Evolutionary conservation across 768 basidiomycete genomes (phyloP).

Genomic region (Dioszegia hungarica): DNA sequence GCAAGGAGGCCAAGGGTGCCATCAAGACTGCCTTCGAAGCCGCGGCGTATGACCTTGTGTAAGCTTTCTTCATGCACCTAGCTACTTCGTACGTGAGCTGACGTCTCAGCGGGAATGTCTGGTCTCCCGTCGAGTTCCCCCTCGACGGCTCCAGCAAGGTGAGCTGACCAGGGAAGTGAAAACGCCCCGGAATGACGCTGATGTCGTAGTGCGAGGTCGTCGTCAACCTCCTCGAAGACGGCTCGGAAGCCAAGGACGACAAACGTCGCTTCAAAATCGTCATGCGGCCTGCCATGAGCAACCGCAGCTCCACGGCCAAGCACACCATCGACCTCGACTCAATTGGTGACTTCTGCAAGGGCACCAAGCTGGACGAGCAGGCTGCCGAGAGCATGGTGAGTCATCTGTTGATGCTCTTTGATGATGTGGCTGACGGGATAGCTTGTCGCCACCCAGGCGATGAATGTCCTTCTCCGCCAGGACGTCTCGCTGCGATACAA

Average conservation of each 20-base stretch:
- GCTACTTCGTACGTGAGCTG: not conserved
- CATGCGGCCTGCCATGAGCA: constrained; percentile 25
- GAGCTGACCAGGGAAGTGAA: not conserved
- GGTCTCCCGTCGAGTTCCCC: constrained; percentile 3
- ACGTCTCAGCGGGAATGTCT: not conserved
- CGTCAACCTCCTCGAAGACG: constrained; percentile 31
- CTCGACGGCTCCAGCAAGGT: not conserved
- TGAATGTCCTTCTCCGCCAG: constrained; percentile 45
- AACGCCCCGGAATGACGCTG: not conserved
- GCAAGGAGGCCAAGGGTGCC: constrained; percentile 15
- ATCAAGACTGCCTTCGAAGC: constrained; percentile 28
- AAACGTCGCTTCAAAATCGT: constrained; percentile 39
- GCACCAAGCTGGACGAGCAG: constrained; percentile 26
- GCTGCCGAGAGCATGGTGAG: constrained; percentile 32
- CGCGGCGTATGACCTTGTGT: constrained; percentile 33
- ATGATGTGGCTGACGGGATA: constrained; percentile 1
- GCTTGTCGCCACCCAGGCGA: constrained; percentile 39
- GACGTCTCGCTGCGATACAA: constrained; percentile 25
- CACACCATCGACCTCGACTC: constrained; percentile 36
- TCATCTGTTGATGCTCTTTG: not conserved
- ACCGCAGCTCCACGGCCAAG: not conserved
- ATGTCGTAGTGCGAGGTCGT: constrained; percentile 24
- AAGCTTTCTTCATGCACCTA: constrained; percentile 7
- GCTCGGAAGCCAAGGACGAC: constrained; percentile 18
- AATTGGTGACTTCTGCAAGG: constrained; percentile 33